phyloP scores from a whole-genome alignment of 1,284 basidiomycete genomes.

The Grifola frondosa region DNA sequence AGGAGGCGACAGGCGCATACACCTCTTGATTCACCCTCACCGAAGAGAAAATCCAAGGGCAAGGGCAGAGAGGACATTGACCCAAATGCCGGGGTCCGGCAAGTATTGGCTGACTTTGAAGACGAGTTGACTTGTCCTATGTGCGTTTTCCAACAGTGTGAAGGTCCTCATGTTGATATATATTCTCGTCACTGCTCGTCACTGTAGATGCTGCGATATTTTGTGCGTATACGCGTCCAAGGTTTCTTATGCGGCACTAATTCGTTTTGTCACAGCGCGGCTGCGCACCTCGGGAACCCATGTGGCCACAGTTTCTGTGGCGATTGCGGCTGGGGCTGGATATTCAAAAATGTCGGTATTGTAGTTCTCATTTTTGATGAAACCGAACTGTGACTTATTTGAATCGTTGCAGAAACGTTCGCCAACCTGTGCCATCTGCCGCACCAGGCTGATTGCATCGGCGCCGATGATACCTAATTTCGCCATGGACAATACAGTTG shows the following conservation, averaged over 20 bases:
- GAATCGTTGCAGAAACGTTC: slow-evolving; percentile 8
- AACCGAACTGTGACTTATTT: not conserved
- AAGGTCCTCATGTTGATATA: not conserved
- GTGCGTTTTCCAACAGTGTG: slow-evolving; percentile 21
- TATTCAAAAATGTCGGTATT: slow-evolving; percentile 25
- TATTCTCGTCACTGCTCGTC: slow-evolving; percentile 1
- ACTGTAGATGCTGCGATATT: slow-evolving; percentile 36
- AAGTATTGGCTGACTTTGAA: slow-evolving; percentile 26
- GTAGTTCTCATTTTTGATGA: not conserved
- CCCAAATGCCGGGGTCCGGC: slow-evolving; percentile 16
- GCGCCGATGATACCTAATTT: slow-evolving; percentile 33
- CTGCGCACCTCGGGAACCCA: slow-evolving; percentile 30
- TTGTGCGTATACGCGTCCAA: slow-evolving; percentile 24
- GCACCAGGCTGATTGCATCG: slow-evolving; percentile 18
- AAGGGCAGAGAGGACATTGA: slow-evolving; percentile 19
- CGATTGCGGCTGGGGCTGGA: slow-evolving; percentile 31
- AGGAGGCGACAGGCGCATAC: slow-evolving; percentile 9
- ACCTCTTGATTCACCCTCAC: no score
- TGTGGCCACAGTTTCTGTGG: slow-evolving; percentile 38
- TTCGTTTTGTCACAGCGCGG: slow-evolving; percentile 20
- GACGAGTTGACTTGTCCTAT: slow-evolving; percentile 35
- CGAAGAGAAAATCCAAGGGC: slow-evolving; percentile 16
- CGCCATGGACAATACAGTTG: slow-evolving; percentile 30
- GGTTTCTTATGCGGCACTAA: not conserved
- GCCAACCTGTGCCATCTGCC: slow-evolving; percentile 34